Evolutionary conservation across 768 basidiomycete species (phyloP).

Genomic region (Austroboletus eburneus): DNA sequence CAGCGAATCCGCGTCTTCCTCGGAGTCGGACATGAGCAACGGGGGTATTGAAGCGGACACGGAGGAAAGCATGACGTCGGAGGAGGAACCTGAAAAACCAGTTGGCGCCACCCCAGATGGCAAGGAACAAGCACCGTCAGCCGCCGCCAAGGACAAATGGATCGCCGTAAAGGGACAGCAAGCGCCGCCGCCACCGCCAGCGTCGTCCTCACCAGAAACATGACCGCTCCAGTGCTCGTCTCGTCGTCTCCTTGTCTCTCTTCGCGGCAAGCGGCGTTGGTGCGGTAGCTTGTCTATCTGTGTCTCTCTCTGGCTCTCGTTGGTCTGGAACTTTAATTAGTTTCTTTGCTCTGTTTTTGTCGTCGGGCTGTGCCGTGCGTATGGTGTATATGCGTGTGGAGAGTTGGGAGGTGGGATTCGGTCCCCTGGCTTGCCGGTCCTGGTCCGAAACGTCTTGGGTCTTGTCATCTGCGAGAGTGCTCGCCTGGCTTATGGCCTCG

Average conservation of each 20-base stretch:
- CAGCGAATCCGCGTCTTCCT: slow-evolving; percentile 42
- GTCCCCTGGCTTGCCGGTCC: not conserved
- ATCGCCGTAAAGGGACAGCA: slow-evolving; percentile 62
- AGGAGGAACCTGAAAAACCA: slow-evolving; percentile 54
- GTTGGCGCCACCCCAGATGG: slow-evolving; percentile 12
- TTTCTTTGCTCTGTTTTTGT: not conserved
- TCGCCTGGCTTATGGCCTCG: slow-evolving; percentile 11
- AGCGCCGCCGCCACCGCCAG: slow-evolving; percentile 2
- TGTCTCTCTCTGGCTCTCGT: not conserved
- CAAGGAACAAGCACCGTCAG: slow-evolving; percentile 19
- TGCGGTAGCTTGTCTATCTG: too few species aligned
- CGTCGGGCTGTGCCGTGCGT: not conserved
- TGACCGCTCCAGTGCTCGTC: not conserved
- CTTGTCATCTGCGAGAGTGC: slow-evolving; percentile 16
- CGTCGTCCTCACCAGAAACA: not conserved
- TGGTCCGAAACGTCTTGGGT: not conserved
- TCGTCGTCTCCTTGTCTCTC: too few species aligned
- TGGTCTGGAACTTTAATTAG: not conserved
- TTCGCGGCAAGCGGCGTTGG: too few species aligned
- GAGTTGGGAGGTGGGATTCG: not conserved
- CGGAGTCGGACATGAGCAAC: slow-evolving; percentile 57
- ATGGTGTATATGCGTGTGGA: slow-evolving; percentile 1
- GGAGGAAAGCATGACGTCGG: slow-evolving; percentile 73
- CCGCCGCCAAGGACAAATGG: slow-evolving; percentile 62
- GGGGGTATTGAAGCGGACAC: slow-evolving; percentile 67